Base-by-base conservation (phyloP, 2,329 filamentous ascomycete genomes). In the Paecilomyces formosus region DNA sequence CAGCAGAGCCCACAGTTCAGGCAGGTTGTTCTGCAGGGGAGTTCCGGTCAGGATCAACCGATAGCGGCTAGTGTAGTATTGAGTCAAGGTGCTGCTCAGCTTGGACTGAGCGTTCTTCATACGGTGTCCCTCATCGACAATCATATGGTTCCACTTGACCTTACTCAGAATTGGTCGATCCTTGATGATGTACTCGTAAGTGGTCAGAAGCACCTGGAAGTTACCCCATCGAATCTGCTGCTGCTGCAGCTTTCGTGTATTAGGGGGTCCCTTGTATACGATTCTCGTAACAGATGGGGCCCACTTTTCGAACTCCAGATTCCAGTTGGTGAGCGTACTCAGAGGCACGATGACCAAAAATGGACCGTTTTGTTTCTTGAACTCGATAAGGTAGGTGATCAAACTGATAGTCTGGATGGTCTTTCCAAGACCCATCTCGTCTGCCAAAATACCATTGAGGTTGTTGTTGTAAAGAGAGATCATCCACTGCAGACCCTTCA, bases 81-180 rank as follows among this genome's bases (percentile, higher is more conserved):
- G 87, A 39, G 93, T 92, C 64, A 99, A 90, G 3, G 94, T 97
- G 64, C 87, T 91, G 75, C 91, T 97, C 66, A 99, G 83, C 78
- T 99, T 99, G 9, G 94, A 99, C 66, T 94, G 88, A 30, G 90
- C 84, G 76, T 99, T 99, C 84, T 99, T 99, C 94, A 99, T 99
- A 73, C 94, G 92, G 76, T 99, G 94, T 78, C 94, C 94, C 81
- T 99, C 94, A 69, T 99, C 94, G 65, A 99, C 94, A 68, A 99
- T 97, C 94, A 99, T 97, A 78, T 99, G 94, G 68, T 97, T 88
- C 94, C 94, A 99, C 78, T 97, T 97, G 78, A 99, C 93, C 81
- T 97, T 97, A 81, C 90, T 95, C 12, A 99, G 79, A 65, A 99
- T 82, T 0, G 93, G 93, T 35, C 94, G 87, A 70, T 99, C 94